A percentile compares a stretch with the other conserved stretches of the same genome.
These are phyloP conservation scores for Pseudogymnoascus sp. DNA, from an alignment of 2,329 filamentous ascomycete genomes.

Conservation along the genomic window DNA sequence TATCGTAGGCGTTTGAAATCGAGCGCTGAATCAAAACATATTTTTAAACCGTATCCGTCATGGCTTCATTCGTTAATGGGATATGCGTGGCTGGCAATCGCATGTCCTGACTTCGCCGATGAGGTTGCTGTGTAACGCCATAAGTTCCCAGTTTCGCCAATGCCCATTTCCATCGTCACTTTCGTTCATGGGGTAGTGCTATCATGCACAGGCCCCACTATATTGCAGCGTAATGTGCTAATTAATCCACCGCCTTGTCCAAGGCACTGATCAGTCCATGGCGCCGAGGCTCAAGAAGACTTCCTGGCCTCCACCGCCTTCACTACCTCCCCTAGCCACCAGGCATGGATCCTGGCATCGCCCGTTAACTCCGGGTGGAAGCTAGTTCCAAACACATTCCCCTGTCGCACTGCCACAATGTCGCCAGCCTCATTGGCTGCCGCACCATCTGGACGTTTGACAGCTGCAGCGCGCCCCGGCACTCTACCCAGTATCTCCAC, in stretches of 20 bases:
- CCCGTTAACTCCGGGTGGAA: constrained; percentile 92
- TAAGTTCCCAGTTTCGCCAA: background rate
- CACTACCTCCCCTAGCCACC: constrained; percentile 77
- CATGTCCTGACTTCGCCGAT: background rate
- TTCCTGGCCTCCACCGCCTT: constrained; percentile 23
- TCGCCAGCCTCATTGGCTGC: constrained; percentile 47
- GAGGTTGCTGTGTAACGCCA: background rate
- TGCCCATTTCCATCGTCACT: background rate
- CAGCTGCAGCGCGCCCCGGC: constrained; percentile 33
- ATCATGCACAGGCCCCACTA: background rate
- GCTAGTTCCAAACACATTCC: constrained; percentile 87
- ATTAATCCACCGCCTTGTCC: background rate
- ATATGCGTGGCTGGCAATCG: background rate
- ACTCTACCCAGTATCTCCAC: constrained; percentile 47
- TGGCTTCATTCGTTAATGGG: background rate
- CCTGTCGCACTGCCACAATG: constrained; percentile 82
- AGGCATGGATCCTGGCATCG: constrained; percentile 80
- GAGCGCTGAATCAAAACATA: constrained; percentile 3
- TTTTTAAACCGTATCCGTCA: background rate
- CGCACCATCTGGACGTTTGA: constrained; percentile 33
- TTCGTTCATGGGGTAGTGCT: background rate
- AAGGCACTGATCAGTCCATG: background rate
- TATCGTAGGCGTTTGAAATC: background rate
- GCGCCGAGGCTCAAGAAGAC: background rate
- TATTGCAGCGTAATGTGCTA: background rate